Evolutionary conservation across 31 red algal species (phyloP).

Genomic region (Odonthalia washingtoniensis): DNA sequence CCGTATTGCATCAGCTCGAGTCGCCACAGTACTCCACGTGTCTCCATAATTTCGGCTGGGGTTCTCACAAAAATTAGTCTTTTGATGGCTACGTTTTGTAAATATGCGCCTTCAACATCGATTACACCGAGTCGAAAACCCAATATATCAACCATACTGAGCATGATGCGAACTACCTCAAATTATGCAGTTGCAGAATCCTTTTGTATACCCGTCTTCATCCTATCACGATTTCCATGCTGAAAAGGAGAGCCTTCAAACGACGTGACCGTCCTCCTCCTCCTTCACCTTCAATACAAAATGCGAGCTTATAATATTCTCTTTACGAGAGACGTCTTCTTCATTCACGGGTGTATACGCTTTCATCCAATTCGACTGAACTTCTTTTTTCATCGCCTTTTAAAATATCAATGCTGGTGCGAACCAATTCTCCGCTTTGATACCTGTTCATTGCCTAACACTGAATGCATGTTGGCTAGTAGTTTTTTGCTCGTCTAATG

Average conservation of each 20-base stretch:
- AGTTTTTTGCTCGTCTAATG: no score
- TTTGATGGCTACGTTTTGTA: constrained; percentile 11
- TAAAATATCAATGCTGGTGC: neutral
- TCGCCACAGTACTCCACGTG: neutral
- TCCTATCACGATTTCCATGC: neutral
- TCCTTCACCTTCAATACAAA: neutral
- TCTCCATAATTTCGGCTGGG: neutral
- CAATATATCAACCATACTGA: neutral
- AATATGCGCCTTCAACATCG: constrained; percentile 1
- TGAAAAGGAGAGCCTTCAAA: neutral
- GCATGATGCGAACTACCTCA: neutral
- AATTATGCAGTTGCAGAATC: neutral
- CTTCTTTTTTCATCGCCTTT: neutral
- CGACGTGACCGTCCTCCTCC: neutral
- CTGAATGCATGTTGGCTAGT: neutral
- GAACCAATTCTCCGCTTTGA: neutral
- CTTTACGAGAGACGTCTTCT: neutral
- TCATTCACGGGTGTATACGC: neutral
- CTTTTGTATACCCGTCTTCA: neutral
- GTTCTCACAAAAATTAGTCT: neutral
- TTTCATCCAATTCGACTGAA: neutral
- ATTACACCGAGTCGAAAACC: neutral
- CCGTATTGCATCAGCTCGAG: neutral
- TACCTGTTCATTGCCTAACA: neutral
- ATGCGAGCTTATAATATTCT: neutral